A percentile compares a stretch with the other conserved stretches of the same genome.
Conservation (phyloP, 257 asterid genomes). For the Gentiana straminea region DNA sequence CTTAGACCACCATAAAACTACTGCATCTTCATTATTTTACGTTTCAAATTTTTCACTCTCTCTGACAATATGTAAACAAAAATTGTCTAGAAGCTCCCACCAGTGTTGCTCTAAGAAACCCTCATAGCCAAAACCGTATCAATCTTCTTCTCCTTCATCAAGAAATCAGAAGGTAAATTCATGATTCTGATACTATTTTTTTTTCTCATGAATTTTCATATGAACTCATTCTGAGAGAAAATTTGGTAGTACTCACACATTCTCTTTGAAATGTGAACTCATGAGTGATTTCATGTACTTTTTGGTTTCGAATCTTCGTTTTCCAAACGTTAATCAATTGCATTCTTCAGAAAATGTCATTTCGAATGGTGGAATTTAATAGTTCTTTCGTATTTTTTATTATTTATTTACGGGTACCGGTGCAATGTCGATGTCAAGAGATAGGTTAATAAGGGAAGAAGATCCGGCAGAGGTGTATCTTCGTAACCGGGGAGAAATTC, state of each 20-base stretch:
- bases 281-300: not conserved
- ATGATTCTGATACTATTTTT: too few relatives aligned
- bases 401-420: slow-evolving; percentile 8
- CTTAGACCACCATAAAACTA: too few relatives aligned
- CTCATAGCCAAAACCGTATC: slow-evolving; percentile 1
- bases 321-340: not conserved
- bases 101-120: not conserved
- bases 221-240: not conserved
- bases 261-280: not conserved
- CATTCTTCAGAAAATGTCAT: not conserved
- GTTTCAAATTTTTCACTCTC: not conserved
- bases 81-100: too few relatives aligned
- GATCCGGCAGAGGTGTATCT: slow-evolving; percentile 21
- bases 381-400: not conserved
- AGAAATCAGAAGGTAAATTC: slow-evolving; percentile 11
- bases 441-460: slow-evolving; percentile 39
- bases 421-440: slow-evolving; percentile 53
- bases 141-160: not conserved
- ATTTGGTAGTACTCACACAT: not conserved
- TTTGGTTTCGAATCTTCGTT: not conserved
- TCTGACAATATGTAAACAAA: too few relatives aligned
- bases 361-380: too few relatives aligned
- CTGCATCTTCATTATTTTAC: too few relatives aligned
- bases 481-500: slow-evolving; percentile 18
- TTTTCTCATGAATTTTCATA: not conserved